Conservation (phyloP, 2,329 filamentous ascomycete species). For the Trichoderma breve region DNA sequence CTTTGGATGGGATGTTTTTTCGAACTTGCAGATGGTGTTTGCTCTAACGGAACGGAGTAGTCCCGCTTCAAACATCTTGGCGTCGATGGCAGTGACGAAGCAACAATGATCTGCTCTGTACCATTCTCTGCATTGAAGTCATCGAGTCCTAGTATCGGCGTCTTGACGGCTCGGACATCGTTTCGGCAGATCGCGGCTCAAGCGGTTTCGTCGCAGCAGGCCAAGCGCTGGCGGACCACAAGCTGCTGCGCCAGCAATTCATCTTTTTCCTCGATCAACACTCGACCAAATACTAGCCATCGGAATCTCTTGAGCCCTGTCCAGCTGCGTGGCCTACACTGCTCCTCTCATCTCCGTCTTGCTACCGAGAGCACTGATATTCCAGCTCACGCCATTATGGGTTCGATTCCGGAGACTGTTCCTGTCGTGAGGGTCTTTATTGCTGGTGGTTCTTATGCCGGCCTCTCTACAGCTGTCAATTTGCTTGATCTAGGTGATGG, state of each 20-base stretch:
- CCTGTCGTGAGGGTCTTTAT: conserved; percentile 59
- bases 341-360: not conserved
- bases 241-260: not conserved
- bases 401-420: conserved; percentile 29
- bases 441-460: conserved; percentile 70
- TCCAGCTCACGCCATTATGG: conserved; percentile 28
- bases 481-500: conserved; percentile 65
- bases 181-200: conserved; percentile 10
- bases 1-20: not conserved
- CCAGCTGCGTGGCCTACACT: not conserved
- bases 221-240: not conserved
- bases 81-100: not conserved
- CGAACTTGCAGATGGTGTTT: not conserved
- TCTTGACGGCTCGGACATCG: not conserved
- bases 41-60: not conserved
- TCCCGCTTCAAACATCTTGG: conserved; percentile 5
- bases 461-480: conserved; percentile 64
- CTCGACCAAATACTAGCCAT: not conserved
- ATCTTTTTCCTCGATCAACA: not conserved
- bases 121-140: not conserved
- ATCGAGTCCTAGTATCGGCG: not conserved
- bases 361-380: not conserved
- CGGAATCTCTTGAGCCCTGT: not conserved
- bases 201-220: not conserved
- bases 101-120: not conserved